Base-by-base conservation (phyloP, 108 stramenopile species). In the Aurantiochytrium sp. region DNA sequence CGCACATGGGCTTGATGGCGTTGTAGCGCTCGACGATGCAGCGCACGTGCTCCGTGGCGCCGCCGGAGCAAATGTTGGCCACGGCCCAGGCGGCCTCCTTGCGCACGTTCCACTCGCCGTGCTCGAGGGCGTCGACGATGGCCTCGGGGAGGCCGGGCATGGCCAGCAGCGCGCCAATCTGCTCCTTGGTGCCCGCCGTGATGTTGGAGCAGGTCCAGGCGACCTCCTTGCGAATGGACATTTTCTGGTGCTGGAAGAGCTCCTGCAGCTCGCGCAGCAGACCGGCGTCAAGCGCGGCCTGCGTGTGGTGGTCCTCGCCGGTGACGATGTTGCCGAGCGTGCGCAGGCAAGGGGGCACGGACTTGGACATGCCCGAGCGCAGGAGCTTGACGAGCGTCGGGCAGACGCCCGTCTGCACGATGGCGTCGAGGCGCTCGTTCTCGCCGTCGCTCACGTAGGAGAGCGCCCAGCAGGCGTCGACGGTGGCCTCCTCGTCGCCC, bases 241-340 rank as follows among this genome's bases (percentile, higher is more conserved):
- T 91, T 91, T 94, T 91, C 87, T 24, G 45, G 87, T 87, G 54
- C 22, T 30, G 37, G n/a, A 95, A 68, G 42, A 95, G 69, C 15
- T 50, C 21, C 10, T 52, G 37, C 34, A 92, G 59, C 45, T 37
- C 41, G 15, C 37, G 36, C 27, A 96, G 50, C 31, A 94, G 87
- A 27, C 96, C 96, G 31, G 95, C 94, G 89, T 97, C 94, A 69
- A 98, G 19, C 12, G 94, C 95, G 24, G 91, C 91, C 91, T 97
- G 95, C 10, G 98, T 97, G 55, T 97, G 96, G 4, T 85, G 55
- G 55, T 97, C 97, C 48, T 88, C 92, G 41, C 98, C 98, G 15
- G 95, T 91, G 6, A 96, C 97, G 87, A 98, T 95, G 91, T 97
- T 98, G 39, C 98, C 98, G 24, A 97, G 93, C 27, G 94, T 95